Evolutionary conservation across 1,139 yeast genomes (phyloP).

Genomic region (Lodderomyces pseudojiufengensis): DNA sequence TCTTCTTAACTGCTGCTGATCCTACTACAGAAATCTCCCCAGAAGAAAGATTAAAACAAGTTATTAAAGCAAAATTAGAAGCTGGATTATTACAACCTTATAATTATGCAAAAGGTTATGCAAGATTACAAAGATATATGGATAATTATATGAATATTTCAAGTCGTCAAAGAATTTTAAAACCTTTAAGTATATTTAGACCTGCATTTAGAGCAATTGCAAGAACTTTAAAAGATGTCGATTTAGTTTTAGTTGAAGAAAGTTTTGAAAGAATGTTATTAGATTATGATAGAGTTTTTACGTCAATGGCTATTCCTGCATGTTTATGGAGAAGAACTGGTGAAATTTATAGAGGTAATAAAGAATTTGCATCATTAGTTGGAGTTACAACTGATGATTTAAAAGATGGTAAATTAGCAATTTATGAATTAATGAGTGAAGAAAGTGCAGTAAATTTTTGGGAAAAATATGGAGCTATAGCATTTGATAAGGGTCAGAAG

Average conservation of each 20-base stretch:
- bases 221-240: constrained; percentile 84
- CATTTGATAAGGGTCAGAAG: constrained; percentile 93
- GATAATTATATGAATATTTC: constrained; percentile 87
- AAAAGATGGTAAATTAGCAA: constrained; percentile 88
- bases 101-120: constrained; percentile 92
- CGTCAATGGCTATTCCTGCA: constrained; percentile 97
- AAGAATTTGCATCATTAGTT: constrained; percentile 92
- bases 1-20: constrained; percentile 94
- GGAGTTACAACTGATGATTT: constrained; percentile 91
- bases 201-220: constrained; percentile 96
- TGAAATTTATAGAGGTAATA: constrained; percentile 91
- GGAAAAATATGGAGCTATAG: constrained; percentile 97
- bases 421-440: constrained; percentile 92
- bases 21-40: constrained; percentile 95
- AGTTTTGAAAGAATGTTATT: constrained; percentile 89
- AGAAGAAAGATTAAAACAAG: constrained; percentile 89
- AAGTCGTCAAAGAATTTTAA: constrained; percentile 81
- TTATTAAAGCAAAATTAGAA: constrained; percentile 90
- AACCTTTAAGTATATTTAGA: constrained; percentile 80
- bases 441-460: constrained; percentile 97
- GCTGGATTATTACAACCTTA: constrained; percentile 93
- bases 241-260: constrained; percentile 88
- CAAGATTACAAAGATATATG: constrained; percentile 85
- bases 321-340: constrained; percentile 98
- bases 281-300: constrained; percentile 92